Conservation (phyloP, 495 filamentous ascomycete genomes). For the Lasiosphaeria hispida region DNA sequence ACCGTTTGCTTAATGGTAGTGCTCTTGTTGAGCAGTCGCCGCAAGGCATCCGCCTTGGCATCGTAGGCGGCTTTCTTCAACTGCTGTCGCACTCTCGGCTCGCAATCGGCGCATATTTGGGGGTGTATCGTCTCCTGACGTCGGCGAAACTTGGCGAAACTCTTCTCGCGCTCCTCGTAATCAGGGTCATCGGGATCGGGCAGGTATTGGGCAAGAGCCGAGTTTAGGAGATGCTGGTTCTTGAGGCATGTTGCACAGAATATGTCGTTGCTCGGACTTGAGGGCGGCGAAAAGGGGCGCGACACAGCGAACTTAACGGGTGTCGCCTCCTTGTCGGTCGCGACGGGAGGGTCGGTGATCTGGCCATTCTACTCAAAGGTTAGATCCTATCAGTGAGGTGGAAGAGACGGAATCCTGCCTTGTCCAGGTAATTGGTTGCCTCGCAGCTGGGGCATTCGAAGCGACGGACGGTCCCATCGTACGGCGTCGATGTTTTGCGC, state of each 20-base stretch:
- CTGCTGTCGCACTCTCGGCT: slow-evolving; percentile 60
- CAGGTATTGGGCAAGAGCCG: slow-evolving; percentile 65
- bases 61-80: slow-evolving; percentile 69
- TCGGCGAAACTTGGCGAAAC: slow-evolving; percentile 59
- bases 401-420: slow-evolving; percentile 36
- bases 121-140: slow-evolving; percentile 75
- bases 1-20: slow-evolving; percentile 46
- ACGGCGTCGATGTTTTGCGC: slow-evolving; percentile 53
- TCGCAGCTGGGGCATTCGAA: slow-evolving; percentile 75
- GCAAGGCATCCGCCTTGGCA: slow-evolving; percentile 73
- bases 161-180: slow-evolving; percentile 47
- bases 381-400: background rate
- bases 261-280: slow-evolving; percentile 35
- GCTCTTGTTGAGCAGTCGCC: slow-evolving; percentile 64
- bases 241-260: slow-evolving; percentile 79
- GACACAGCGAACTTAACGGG: slow-evolving; percentile 40
- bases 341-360: slow-evolving; percentile 80
- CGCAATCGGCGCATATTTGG: slow-evolving; percentile 76
- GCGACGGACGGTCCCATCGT: slow-evolving; percentile 50
- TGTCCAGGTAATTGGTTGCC: slow-evolving; percentile 78
- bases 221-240: slow-evolving; percentile 75
- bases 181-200: slow-evolving; percentile 66
- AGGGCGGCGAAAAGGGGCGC: slow-evolving; percentile 28
- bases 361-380: slow-evolving; percentile 62
- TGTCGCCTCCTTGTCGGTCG: slow-evolving; percentile 37